These are phyloP conservation scores for Dothistroma septosporum DNA, from an alignment of 2,329 filamentous ascomycete species.

Conservation along the genomic window DNA sequence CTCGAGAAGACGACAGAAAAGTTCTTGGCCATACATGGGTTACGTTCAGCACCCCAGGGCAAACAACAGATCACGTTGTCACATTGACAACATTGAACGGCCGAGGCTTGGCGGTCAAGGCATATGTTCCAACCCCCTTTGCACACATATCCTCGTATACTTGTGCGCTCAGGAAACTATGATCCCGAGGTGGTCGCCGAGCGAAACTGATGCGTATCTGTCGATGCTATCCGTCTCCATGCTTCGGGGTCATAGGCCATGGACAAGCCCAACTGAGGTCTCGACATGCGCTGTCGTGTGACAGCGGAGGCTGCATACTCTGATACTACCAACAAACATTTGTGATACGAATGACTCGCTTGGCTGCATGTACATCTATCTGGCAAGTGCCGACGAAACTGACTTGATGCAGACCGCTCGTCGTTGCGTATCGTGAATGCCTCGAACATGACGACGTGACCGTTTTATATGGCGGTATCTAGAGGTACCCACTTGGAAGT, in stretches of 20 bases:
- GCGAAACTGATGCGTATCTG: neutral
- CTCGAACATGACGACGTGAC: no score
- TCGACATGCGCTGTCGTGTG: neutral
- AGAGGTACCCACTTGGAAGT: no score
- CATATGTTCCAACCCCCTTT: neutral
- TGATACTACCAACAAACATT: neutral
- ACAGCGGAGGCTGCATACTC: neutral
- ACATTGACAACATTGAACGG: neutral
- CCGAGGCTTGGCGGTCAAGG: neutral
- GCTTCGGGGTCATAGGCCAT: neutral
- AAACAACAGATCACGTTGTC: neutral
- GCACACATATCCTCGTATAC: neutral
- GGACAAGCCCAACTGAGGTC: neutral
- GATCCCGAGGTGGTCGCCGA: neutral
- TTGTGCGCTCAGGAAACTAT: neutral
- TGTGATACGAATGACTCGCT: neutral
- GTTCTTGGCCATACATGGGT: neutral
- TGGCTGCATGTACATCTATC: neutral
- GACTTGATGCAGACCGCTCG: neutral
- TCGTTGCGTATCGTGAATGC: no score
- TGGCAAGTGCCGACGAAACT: neutral
- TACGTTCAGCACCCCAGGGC: neutral
- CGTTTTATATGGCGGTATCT: no score
- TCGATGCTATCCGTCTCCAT: neutral
- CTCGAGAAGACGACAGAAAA: neutral